Evolutionary conservation across 768 basidiomycete species (phyloP), one percentile per base, ranked within the genome.

Genomic region (Candolleomyces aberdarensis): DNA sequence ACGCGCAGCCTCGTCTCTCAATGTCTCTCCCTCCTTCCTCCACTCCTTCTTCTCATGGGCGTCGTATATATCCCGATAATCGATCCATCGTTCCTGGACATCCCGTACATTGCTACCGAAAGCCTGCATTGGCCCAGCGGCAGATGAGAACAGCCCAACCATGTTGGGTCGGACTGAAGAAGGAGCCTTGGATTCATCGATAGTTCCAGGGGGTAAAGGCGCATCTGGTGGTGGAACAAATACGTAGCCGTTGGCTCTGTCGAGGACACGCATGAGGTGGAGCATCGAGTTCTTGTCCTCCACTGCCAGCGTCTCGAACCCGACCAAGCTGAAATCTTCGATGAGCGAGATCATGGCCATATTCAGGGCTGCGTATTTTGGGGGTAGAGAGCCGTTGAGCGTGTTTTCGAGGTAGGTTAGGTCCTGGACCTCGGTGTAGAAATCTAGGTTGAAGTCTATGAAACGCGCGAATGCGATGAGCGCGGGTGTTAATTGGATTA

Each of bases 261-360:
- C 97, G 65, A 99, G 87, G 39, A 80, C 82, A 5, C 85, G 84
- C 8, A 89, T 87, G 1, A 99, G 83, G 62, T 94, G 85, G 3
- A 98, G 76, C 96, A 99, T 99, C 5, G 94, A 97, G 56, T 85
- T 77, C 72, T 97, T 98, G 74, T 99, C 96, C 81, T 99, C 97
- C 13, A 99, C 95, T 0, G 96, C 95, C 1, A 99, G 81, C 0
- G 97, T 98, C 75, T 98, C 96, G 65, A 99, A 99, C 0, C 20
- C 49, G 10, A 51, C 29, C 49, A 20, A 22, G 8, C 49, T 51
- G 49, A 9, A 51, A 51, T 20, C 49, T 26, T 51, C 49, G 15
- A 20, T 29, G 7, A 51, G 49, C 19, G 49, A 51, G 26, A 51
- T 31, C 49, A 51, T 51, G 9, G 19, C 49, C 82, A 90, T 86